Evolutionary conservation across 805 yeast genomes (phyloP).

Genomic region (Zygotorulaspora sp.): DNA sequence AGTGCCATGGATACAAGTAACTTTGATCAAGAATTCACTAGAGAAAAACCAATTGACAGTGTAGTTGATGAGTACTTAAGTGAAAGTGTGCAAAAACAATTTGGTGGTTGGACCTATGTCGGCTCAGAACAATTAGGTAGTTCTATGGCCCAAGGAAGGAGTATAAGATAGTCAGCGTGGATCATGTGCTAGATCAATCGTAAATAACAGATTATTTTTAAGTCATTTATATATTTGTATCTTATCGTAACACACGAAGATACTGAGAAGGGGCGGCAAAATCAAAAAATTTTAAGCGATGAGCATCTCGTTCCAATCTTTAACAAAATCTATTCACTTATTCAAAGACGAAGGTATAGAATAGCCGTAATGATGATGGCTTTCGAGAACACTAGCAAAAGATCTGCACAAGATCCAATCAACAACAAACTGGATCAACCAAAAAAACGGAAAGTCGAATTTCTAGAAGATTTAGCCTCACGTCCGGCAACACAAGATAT

Average conservation of each 20-base stretch:
- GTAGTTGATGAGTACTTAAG: conserved; percentile 89
- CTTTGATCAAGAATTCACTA: conserved; percentile 88
- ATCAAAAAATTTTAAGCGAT: conserved; percentile 17
- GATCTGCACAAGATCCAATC: conserved; percentile 16
- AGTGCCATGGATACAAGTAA: conserved; percentile 87
- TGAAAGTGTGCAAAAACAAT: conserved; percentile 94
- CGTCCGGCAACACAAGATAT: conserved; percentile 13
- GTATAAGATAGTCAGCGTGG: conserved; percentile 21
- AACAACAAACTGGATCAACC: conserved; percentile 13
- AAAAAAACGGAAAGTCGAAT: conserved; percentile 34
- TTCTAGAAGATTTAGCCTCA: conserved; percentile 26
- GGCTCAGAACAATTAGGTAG: conserved; percentile 52
- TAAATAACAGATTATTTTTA: neutral
- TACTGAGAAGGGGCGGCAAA: neutral
- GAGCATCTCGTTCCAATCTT: conserved; percentile 14
- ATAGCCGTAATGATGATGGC: conserved; percentile 28
- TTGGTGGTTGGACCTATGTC: conserved; percentile 98
- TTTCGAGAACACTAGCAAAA: conserved; percentile 28
- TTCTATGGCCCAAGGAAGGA: conserved; percentile 33
- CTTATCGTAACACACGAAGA: neutral
- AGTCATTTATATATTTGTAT: neutral
- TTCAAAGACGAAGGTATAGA: neutral
- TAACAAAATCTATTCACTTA: too few species aligned
- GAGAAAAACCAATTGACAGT: conserved; percentile 88
- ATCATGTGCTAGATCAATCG: too few species aligned